phyloP scores from a whole-genome alignment of 202 grass and related monocot genomes.

The Saccharum hybrid region DNA sequence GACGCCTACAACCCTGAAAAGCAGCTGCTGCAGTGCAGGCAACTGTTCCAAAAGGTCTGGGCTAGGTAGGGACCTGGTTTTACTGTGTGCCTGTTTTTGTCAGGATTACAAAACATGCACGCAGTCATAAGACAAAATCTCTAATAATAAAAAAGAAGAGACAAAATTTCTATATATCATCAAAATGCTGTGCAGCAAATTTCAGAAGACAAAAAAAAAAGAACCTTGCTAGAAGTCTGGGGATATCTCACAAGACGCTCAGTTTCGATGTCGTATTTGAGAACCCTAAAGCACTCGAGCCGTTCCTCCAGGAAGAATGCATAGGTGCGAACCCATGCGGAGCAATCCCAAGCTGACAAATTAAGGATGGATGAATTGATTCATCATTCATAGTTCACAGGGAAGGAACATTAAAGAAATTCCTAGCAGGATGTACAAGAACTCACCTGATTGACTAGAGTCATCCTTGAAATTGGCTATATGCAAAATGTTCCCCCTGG shows the following conservation, averaged over 20 bases:
- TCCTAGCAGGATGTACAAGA: neutral
- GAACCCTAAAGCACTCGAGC: conserved; percentile 76
- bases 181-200: neutral
- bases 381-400: neutral
- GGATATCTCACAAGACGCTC: conserved; percentile 72
- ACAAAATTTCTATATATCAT: neutral
- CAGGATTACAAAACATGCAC: conserved; percentile 13
- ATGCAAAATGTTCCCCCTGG: conserved; percentile 68
- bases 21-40: conserved; percentile 87
- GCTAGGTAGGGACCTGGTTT: conserved; percentile 69
- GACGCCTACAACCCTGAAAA: conserved; percentile 82
- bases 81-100: conserved; percentile 72
- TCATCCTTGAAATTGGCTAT: conserved; percentile 89
- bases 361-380: conserved; percentile 30
- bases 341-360: conserved; percentile 93
- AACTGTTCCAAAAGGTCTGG: conserved; percentile 88
- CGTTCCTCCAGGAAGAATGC: conserved; percentile 83
- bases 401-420: neutral
- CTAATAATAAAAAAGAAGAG: neutral
- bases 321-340: conserved; percentile 87
- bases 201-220: neutral
- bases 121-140: neutral
- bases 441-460: conserved; percentile 72
- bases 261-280: conserved; percentile 90
- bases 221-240: conserved; percentile 59